Conservation (phyloP, 352 stramenopile species). For the Globisporangium polare region DNA sequence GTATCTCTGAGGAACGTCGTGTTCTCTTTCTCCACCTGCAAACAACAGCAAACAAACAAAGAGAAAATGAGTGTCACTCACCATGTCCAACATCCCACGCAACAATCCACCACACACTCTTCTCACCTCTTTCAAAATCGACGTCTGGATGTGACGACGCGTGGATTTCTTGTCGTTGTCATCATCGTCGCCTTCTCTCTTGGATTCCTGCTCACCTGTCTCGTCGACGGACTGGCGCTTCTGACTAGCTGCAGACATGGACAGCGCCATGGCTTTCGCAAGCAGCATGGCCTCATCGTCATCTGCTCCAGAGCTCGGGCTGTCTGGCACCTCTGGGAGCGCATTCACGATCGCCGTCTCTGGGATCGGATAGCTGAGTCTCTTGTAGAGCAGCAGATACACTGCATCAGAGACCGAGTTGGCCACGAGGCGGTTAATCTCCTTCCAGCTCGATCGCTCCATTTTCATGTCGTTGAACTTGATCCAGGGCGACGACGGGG, state of each 20-base stretch:
- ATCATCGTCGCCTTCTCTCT: slow-evolving; percentile 2
- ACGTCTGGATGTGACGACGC: slow-evolving; percentile 25
- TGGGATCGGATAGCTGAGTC: slow-evolving; percentile 53
- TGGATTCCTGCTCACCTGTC: slow-evolving; percentile 20
- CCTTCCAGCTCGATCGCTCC: slow-evolving; percentile 69
- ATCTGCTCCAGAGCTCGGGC: slow-evolving; percentile 19
- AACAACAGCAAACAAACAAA: slow-evolving; percentile 14
- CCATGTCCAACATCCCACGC: not conserved
- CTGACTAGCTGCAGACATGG: slow-evolving; percentile 73
- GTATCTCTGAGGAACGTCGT: slow-evolving; percentile 46
- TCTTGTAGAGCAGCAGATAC: slow-evolving; percentile 88
- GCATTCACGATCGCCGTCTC: slow-evolving; percentile 9
- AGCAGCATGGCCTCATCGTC: slow-evolving; percentile 86
- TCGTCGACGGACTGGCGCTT: slow-evolving; percentile 31
- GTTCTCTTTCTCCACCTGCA: slow-evolving; percentile 70
- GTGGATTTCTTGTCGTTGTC: slow-evolving; percentile 13
- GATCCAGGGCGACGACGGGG: slow-evolving; percentile 78
- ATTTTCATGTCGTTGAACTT: slow-evolving; percentile 91
- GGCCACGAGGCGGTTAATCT: slow-evolving; percentile 72
- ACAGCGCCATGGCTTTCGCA: slow-evolving; percentile 85
- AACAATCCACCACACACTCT: not conserved
- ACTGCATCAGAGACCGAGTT: slow-evolving; percentile 86
- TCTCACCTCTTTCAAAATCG: slow-evolving; percentile 57
- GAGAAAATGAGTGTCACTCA: not conserved
- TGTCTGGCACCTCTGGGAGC: slow-evolving; percentile 22